These are phyloP conservation scores for Mortierella hygrophila DNA, from an alignment of 192 early-diverging fungal species.

Conservation along the genomic window DNA sequence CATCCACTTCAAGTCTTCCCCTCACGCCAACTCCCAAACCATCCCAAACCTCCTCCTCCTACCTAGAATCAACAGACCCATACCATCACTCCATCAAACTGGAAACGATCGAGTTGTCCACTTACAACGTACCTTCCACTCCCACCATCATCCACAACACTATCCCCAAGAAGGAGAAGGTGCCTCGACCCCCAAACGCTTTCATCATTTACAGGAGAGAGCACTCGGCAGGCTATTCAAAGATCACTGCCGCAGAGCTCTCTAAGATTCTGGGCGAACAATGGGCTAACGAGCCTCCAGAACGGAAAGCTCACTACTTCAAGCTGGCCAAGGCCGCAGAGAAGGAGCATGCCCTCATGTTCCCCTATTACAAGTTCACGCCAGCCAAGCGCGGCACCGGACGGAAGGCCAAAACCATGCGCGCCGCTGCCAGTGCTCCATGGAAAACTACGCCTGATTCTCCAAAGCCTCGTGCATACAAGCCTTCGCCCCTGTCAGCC, in stretches of 20 bases:
- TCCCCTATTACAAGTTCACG: slow-evolving; percentile 56
- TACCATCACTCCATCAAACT: not conserved
- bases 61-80: not conserved
- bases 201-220: slow-evolving; percentile 57
- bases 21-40: not conserved
- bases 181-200: slow-evolving; percentile 56
- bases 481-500: not conserved
- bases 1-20: slow-evolving; percentile 2
- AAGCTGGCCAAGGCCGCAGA: slow-evolving; percentile 36
- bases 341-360: slow-evolving; percentile 18
- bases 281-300: slow-evolving; percentile 39
- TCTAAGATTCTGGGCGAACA: slow-evolving; percentile 36
- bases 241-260: slow-evolving; percentile 43
- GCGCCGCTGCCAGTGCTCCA: not conserved
- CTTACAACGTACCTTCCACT: not conserved
- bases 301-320: slow-evolving; percentile 30
- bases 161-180: slow-evolving; percentile 21
- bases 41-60: not conserved
- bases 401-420: slow-evolving; percentile 21
- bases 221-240: slow-evolving; percentile 13
- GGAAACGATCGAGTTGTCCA: not conserved
- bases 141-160: not conserved
- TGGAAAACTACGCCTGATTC: not conserved
- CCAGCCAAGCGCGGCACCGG: slow-evolving; percentile 46
- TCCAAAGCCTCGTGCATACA: not conserved